Base-by-base conservation (phyloP, 2,329 filamentous ascomycete species). In the Elsinoe batatas region DNA sequence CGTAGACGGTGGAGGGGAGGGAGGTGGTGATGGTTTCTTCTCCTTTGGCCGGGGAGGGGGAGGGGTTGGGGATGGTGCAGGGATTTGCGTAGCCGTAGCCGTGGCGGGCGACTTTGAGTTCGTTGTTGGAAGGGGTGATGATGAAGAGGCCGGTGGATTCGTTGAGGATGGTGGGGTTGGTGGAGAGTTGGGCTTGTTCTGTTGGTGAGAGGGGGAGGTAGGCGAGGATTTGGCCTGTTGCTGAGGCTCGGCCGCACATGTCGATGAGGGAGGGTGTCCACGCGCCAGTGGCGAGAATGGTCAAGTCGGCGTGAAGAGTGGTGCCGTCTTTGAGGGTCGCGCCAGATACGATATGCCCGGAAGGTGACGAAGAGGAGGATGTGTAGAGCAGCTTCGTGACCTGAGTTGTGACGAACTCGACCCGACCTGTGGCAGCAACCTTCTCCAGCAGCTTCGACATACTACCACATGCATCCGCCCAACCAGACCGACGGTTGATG, bases 241-340 rank as follows among this genome's bases (percentile, higher is more conserved):
- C 87, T 60, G 85, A 80, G 37, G 83, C 84, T 43, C 87, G 80
- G 22, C 88, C 88, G 46, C 83, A 76, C 0, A 96, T 74, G 68
- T 95, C 87, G 56, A 96, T 72, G 18, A 96, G 76, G 1, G 80
- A 78, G 2, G 84, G 80, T 1, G 87, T 88, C 91, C 91, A 97
- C 3, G 91, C 90, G 13, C 91, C 91, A 0, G 90, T 83, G 0
- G 91, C 90, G 2, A 95, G 77, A 56, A 96, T 76, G 33, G 87
- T 84, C 6, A 95, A 76, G 57, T 88, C 86, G 1, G 86, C 87
- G 3, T 70, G 72, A 5, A 88, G 60, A 8, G 66, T 71, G 5
- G 68, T 68, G 1, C 76, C 77, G 58, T 79, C 71, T 1, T 64
- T 63, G 10, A 87, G 70, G n/a, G 71, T 74, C 18, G 75, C 86